These are phyloP conservation scores for Rhodotorula sp. DNA, from an alignment of 1,284 basidiomycete genomes.

Conservation along the genomic window DNA sequence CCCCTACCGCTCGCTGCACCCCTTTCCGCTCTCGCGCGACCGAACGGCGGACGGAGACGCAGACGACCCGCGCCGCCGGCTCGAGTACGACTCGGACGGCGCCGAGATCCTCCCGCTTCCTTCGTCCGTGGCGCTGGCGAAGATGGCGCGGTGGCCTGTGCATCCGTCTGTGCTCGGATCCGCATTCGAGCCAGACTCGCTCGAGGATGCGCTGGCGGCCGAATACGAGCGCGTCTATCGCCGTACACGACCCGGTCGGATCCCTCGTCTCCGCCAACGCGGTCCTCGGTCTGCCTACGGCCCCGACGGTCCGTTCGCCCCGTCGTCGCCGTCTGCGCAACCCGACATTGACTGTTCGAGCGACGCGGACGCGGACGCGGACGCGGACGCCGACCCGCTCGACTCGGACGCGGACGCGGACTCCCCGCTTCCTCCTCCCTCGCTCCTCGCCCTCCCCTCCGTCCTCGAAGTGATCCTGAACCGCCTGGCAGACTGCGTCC, in stretches of 20 bases:
- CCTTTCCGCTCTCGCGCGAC: not conserved
- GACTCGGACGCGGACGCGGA: not conserved
- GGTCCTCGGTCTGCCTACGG: constrained; percentile 18
- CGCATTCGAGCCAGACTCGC: no score
- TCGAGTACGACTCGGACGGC: constrained; percentile 2
- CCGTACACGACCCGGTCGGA: no score
- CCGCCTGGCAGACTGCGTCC: constrained; percentile 12
- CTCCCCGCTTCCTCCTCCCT: not conserved
- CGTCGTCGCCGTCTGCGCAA: not conserved
- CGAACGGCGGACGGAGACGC: not conserved
- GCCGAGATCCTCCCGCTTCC: constrained; percentile 13
- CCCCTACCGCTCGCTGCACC: not conserved
- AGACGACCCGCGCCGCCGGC: not conserved
- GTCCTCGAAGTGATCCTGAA: not conserved
- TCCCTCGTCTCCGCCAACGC: not conserved
- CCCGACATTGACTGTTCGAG: not conserved
- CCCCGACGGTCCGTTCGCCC: not conserved
- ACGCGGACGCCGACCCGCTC: not conserved
- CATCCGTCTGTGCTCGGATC: not conserved
- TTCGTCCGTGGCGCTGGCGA: not conserved
- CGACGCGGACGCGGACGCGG: no score
- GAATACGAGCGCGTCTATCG: no score
- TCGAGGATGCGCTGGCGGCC: no score
- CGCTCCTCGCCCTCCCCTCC: not conserved
- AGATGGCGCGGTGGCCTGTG: constrained; percentile 23